Evolutionary conservation across 2,329 filamentous ascomycete species (phyloP), one percentile per base, ranked within the genome.

Genomic region (Aspergillus candidus): DNA sequence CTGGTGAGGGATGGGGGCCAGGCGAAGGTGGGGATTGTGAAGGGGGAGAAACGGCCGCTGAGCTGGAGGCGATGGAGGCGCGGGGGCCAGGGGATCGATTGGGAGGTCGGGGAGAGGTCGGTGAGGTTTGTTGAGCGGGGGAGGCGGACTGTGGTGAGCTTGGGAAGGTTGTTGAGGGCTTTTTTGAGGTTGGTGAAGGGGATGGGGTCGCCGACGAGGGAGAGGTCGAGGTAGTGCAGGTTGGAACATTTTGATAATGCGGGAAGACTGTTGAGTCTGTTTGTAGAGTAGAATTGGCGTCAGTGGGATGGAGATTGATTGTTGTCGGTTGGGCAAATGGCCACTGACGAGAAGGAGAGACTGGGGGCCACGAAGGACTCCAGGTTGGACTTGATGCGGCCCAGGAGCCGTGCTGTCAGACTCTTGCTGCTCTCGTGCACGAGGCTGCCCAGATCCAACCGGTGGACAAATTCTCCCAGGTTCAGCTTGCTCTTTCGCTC

Each of bases 381-480:
- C 13, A 83, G 57, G 2, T 66, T 72, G 5, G 63, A 59, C 48
- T 77, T 80, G 1, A 76, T 72, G 39, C 76, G 67, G 17, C 75
- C 71, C 3, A 83, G 63, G 6, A 83, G 60, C 29, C 78, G 72
- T 14, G 78, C 76, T 1, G 79, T 82, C 8, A 73, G 61, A 39
- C 75, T 77, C 51, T 77, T 79, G 44, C 70, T 75, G 48, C 76
- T 76, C 52, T 82, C 75, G 52, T 83, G 78, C 2, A 82, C 77
- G 12, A 83, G 71, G 33, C 60, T 52, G 10, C 70, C 68, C 60
- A 83, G 68, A 53, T 81, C 69, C 32, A 83, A 65, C 10, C 63
- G 57, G 31, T 70, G 71, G 11, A 83, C 74, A 35, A 79, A 60
- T n/a, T 62, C 62, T 0, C 74, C 72, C 14, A 73, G 53, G 32